Conservation (phyloP, 768 basidiomycete species). For the Auricularia sp. region DNA sequence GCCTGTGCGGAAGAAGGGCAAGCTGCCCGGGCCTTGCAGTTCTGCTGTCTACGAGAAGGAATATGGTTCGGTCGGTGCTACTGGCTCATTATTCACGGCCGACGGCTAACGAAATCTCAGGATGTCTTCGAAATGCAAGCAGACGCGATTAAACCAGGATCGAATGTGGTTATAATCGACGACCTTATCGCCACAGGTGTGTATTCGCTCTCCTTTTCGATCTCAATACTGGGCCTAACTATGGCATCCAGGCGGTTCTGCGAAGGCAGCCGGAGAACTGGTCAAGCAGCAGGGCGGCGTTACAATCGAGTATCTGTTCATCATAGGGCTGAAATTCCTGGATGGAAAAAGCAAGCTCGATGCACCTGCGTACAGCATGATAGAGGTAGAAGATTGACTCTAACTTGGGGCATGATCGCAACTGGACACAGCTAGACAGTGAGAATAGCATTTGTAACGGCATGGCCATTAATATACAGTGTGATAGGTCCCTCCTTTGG, state of each 20-base stretch:
- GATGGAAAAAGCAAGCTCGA: slow-evolving; percentile 70
- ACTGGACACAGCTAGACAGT: slow-evolving; percentile 3
- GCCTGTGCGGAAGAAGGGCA: slow-evolving; percentile 88
- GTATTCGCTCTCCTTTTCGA: slow-evolving; percentile 9
- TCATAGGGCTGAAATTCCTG: slow-evolving; percentile 73
- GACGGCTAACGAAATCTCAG: slow-evolving; percentile 27
- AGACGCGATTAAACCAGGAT: slow-evolving; percentile 71
- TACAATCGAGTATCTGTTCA: slow-evolving; percentile 87
- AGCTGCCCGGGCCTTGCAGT: slow-evolving; percentile 82
- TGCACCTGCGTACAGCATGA: slow-evolving; percentile 81
- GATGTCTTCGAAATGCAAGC: slow-evolving; percentile 96
- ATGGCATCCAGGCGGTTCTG: slow-evolving; percentile 66
- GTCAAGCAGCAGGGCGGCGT: slow-evolving; percentile 74
- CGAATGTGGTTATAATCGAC: slow-evolving; percentile 81
- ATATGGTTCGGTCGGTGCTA: slow-evolving; percentile 49
- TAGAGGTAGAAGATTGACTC: slow-evolving; percentile 57
- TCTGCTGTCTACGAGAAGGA: slow-evolving; percentile 81
- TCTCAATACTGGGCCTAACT: not conserved
- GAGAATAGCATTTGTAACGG: slow-evolving; percentile 6
- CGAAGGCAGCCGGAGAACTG: slow-evolving; percentile 84
- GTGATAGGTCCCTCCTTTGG: not conserved
- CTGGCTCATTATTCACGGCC: not conserved
- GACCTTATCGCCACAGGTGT: slow-evolving; percentile 93
- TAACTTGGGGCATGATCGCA: not conserved
- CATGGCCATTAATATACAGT: slow-evolving; percentile 9